Conservation (phyloP, 2,329 filamentous ascomycete species). For the Colletotrichum cereale region DNA sequence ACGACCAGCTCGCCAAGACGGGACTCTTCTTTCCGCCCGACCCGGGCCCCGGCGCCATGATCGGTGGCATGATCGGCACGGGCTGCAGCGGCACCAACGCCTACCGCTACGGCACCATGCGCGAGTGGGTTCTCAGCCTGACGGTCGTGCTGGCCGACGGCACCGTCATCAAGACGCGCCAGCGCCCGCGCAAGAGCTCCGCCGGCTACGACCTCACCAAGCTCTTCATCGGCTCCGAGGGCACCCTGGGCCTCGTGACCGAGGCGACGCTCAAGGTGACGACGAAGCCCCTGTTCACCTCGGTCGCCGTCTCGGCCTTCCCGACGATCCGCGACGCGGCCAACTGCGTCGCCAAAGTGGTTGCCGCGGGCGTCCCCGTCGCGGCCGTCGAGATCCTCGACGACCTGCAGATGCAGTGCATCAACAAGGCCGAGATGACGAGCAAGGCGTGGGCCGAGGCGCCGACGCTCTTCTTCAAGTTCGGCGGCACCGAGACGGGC, state of each 20-base stretch:
- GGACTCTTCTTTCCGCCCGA: constrained; percentile 94
- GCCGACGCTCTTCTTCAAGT: constrained; percentile 89
- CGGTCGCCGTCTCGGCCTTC: constrained; percentile 79
- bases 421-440: constrained; percentile 76
- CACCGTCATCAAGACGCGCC: constrained; percentile 88
- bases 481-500: constrained; percentile 75
- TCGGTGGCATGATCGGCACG: constrained; percentile 88
- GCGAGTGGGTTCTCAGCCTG: constrained; percentile 89
- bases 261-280: constrained; percentile 92
- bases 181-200: constrained; percentile 88
- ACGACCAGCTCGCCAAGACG: constrained; percentile 78
- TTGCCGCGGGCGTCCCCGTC: constrained; percentile 83
- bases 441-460: constrained; percentile 76
- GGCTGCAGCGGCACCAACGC: constrained; percentile 85
- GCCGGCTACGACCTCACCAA: constrained; percentile 93
- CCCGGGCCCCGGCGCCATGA: constrained; percentile 91
- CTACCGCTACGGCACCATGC: constrained; percentile 94
- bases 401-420: constrained; percentile 85
- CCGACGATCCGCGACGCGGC: constrained; percentile 76
- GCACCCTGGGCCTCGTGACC: constrained; percentile 90
- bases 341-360: constrained; percentile 83
- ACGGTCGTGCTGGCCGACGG: constrained; percentile 93
- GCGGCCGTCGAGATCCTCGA: constrained; percentile 95
- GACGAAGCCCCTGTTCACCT: constrained; percentile 82
- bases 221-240: constrained; percentile 91